A percentile compares a stretch with the other conserved stretches of the same genome.
Evolutionary conservation across 1,284 basidiomycete species (phyloP).

Genomic region (Puccinia coronata): DNA sequence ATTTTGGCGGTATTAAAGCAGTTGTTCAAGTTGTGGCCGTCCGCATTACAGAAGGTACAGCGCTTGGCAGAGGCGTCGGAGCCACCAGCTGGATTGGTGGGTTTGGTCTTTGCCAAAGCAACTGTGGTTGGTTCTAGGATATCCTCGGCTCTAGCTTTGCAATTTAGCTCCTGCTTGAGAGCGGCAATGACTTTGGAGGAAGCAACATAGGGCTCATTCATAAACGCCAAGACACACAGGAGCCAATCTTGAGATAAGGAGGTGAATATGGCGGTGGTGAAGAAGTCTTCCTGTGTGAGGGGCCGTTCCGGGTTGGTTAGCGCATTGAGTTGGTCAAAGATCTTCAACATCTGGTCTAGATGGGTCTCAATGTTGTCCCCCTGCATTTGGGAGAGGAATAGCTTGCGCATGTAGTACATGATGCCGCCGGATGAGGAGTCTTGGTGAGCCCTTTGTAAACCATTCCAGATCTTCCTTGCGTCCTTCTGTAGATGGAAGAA

Average conservation of each 20-base stretch:
- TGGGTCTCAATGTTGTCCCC: neutral
- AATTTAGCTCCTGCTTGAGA: neutral
- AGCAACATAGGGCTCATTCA: neutral
- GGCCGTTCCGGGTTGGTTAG: neutral
- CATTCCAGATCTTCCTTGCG: neutral
- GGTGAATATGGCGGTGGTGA: too few relatives aligned
- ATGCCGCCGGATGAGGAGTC: neutral
- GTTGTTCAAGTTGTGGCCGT: too few relatives aligned
- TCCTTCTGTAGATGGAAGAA: neutral
- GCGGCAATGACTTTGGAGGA: too few relatives aligned
- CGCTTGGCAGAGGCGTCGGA: too few relatives aligned
- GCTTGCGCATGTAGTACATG: neutral
- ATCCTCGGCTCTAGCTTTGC: neutral
- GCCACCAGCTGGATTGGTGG: too few relatives aligned
- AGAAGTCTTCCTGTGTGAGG: neutral
- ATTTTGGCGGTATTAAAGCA: too few relatives aligned
- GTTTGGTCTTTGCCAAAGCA: too few relatives aligned
- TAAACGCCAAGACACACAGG: neutral
- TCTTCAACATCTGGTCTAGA: neutral
- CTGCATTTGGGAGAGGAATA: neutral
- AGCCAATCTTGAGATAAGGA: constrained; percentile 11
- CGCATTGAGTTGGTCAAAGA: neutral
- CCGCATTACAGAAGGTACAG: too few relatives aligned
- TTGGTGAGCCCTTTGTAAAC: neutral
- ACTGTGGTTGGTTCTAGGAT: neutral